phyloP scores from a whole-genome alignment of 352 stramenopile genomes.

The Phytophthora fragariae region DNA sequence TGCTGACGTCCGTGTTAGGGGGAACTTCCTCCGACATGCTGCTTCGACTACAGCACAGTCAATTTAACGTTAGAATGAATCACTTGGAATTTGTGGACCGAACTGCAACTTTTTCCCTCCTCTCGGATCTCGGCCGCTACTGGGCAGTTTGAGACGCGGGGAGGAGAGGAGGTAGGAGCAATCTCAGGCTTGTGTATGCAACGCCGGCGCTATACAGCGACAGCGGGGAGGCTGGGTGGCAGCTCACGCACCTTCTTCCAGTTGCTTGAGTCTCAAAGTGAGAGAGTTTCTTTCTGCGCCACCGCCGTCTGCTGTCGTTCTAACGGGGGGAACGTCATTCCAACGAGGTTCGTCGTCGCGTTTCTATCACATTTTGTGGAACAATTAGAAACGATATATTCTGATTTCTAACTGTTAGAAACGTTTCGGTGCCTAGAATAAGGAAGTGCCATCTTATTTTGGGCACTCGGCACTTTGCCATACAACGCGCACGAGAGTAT shows the following conservation, averaged over 20 bases:
- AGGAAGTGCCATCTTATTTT: constrained; percentile 26
- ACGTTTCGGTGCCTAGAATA: not conserved
- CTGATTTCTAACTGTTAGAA: no score
- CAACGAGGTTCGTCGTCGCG: no score
- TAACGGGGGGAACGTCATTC: no score
- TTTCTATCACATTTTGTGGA: not conserved
- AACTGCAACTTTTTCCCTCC: constrained; percentile 26
- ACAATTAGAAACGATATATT: no score
- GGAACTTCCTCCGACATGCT: constrained; percentile 71
- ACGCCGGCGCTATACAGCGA: no score
- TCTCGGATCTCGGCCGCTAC: not conserved
- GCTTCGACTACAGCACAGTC: constrained; percentile 23
- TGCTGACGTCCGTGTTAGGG: constrained; percentile 45
- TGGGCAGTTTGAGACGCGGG: not conserved
- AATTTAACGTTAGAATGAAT: not conserved
- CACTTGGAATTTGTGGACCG: constrained; percentile 14
- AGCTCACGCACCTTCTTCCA: constrained; percentile 21
- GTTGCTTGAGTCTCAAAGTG: constrained; percentile 37
- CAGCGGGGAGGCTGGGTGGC: not conserved
- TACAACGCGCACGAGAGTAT: constrained; percentile 8
- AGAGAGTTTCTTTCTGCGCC: not conserved
- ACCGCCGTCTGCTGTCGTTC: no score
- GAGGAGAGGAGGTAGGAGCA: not conserved
- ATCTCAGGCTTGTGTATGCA: not conserved
- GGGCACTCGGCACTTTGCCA: constrained; percentile 22